Evolutionary conservation across 495 filamentous ascomycete species (phyloP), one percentile per base, ranked within the genome.

Genomic region (Corynascus novoguineensis): DNA sequence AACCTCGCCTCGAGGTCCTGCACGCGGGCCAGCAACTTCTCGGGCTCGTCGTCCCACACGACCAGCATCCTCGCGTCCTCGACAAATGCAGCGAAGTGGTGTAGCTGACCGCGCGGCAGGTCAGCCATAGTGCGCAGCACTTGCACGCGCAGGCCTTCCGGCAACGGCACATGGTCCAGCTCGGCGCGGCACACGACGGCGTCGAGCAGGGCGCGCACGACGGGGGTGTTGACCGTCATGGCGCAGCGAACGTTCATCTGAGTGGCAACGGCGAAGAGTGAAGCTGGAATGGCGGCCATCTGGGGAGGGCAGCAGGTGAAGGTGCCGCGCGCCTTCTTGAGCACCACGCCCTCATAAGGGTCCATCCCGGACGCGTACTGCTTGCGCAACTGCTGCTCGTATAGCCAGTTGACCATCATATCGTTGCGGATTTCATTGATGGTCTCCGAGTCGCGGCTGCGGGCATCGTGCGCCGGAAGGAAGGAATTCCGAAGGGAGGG

Each of bases 391-490:
- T 82, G 86, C 65, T 90, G 86, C 64, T 91, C 87, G 70, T 87
- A 87, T 22, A 91, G 75, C 62, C 86, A 89, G 64, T 87, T 90
- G 47, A 86, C 86, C 87, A 91, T 90, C 55, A 91, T 83, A 64
- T 90, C 86, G 67, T 88, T 50, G 64, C 81, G 81, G 60, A 85
- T 77, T 47, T 83, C 75, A 38, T 68, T 60, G 25, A 84, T 63
- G 31, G 71, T 69, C 34, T 77, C 74, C 15, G 42, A 17, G 37
- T 68, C 61, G 35, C 35, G 5, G 50, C 75, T 80, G 56, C 78
- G 68, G 46, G 75, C 71, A 51, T 81, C 76, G 37, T 74, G 73
- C 4, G 50, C 59, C 0, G 78, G 80, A 55, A 76, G 79, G 21
- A 78, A 57, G 4, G 76, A 78, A 19, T 66, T 57, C 2, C 59